A percentile compares a stretch with the other conserved stretches of the same genome.
phyloP scores from a whole-genome alignment of 805 yeast species.

The Suhomyces sp. region DNA sequence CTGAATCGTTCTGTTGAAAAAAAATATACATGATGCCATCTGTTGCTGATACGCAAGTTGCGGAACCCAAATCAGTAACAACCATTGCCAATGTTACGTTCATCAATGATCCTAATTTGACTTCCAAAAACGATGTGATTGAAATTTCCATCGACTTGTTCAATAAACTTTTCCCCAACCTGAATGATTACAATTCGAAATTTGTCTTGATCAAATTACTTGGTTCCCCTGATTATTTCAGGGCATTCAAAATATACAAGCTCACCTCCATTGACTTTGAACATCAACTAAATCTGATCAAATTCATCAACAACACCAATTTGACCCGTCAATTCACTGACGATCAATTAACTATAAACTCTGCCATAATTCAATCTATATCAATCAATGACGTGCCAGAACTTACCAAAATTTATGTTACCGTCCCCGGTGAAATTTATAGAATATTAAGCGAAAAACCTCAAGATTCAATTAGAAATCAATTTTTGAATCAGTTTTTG shows the following conservation, averaged over 20 bases:
- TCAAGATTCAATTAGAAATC: constrained; percentile 30
- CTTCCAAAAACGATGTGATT: constrained; percentile 23
- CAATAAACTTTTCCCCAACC: constrained; percentile 29
- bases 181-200: constrained; percentile 8
- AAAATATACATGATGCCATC: constrained; percentile 14
- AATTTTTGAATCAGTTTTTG: constrained; percentile 26
- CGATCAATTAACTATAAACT: constrained; percentile 33
- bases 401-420: constrained; percentile 44
- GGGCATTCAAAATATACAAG: constrained; percentile 32
- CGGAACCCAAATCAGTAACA: constrained; percentile 15
- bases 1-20: neutral
- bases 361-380: constrained; percentile 37
- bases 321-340: constrained; percentile 32
- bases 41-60: constrained; percentile 3
- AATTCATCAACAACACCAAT: constrained; percentile 37
- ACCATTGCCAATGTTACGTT: constrained; percentile 30
- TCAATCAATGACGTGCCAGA: constrained; percentile 30
- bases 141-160: constrained; percentile 35
- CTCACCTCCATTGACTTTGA: constrained; percentile 29
- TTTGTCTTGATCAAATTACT: constrained; percentile 36
- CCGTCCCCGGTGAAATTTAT: constrained; percentile 45
- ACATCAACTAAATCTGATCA: constrained; percentile 28
- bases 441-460: constrained; percentile 32
- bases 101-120: constrained; percentile 27
- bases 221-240: constrained; percentile 40